Evolutionary conservation across 2,329 filamentous ascomycete genomes (phyloP), one percentile per base, ranked within the genome.

Genomic region (Peltaster fructicola): DNA sequence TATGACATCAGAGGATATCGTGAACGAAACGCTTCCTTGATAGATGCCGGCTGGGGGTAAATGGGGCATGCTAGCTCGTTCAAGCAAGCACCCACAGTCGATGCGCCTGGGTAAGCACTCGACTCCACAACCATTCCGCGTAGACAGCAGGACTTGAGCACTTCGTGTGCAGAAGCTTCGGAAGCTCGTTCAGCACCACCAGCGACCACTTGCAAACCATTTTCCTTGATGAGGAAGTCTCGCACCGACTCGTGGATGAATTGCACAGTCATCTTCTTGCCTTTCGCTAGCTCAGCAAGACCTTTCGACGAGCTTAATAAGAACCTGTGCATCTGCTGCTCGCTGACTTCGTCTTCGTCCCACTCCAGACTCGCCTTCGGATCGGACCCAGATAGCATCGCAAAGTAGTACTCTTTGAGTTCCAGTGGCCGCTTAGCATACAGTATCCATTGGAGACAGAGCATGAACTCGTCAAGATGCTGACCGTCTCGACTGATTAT

Each of bases 391-490:
- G 47, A 33, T 23, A 48, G 26, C 7, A 60, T 31, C 24, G 56
- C 54, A 42, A 48, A 52, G 30, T 61, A 64, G 1, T 64, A 47
- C 31, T 69, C 53, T 1, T 51, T 33, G 0, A 45, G 54, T 0
- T 18, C 44, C 0, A 70, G 28, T 0, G 64, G 59, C 0, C 44
- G 33, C 6, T 39, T 45, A 0, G 66, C 50, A 13, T 55, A 69
- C 0, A 73, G 44, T 0, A 73, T 47, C 59, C 59, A 71, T 12
- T 61, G 53, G 1, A 72, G 31, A 16, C 56, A 66, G 0, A 64
- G 34, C 0, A 53, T 29, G 0, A 69, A 33, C 0, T 52, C 43
- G 0, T 57, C 43, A 22, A 44, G 42, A 4, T 64, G 50, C 0
- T 47, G 17, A 0, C 27, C 10, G 25, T 73, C 64, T 9, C 62